Percentiles rank a stretch among this genome's conserved stretches.
These are phyloP conservation scores for Talaromyces sp. DNA, from an alignment of 2,329 filamentous ascomycete genomes.

Conservation along the genomic window DNA sequence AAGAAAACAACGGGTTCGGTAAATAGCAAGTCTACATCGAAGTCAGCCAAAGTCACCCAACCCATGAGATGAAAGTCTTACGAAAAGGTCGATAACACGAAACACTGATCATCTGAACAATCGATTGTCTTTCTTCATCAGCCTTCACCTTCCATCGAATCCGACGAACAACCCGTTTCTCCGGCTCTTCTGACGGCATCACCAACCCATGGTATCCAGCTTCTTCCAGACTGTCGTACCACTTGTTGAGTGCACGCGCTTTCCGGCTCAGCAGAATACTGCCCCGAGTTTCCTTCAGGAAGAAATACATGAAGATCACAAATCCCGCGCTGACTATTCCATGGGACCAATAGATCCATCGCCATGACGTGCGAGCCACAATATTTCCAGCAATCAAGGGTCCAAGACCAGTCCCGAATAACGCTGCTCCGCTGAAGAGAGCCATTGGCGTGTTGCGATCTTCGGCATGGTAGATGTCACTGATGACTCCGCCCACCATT, in stretches of 20 bases:
- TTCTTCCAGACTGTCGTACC: slow-evolving; percentile 70
- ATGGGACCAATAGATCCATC: slow-evolving; percentile 53
- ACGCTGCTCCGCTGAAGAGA: slow-evolving; percentile 72
- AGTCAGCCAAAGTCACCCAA: not conserved
- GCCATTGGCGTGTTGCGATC: slow-evolving; percentile 88
- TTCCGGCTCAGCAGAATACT: slow-evolving; percentile 75
- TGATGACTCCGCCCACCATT: slow-evolving; percentile 88
- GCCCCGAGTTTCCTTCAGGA: slow-evolving; percentile 79
- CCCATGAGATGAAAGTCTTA: slow-evolving; percentile 28
- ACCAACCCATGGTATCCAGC: slow-evolving; percentile 58
- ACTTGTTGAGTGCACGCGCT: slow-evolving; percentile 68
- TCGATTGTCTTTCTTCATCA: slow-evolving; percentile 69
- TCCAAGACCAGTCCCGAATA: slow-evolving; percentile 55
- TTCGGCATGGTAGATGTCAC: slow-evolving; percentile 75
- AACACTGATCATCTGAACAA: slow-evolving; percentile 66
- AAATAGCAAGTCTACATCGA: slow-evolving; percentile 49
- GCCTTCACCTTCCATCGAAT: slow-evolving; percentile 76
- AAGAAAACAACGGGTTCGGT: slow-evolving; percentile 62
- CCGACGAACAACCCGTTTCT: slow-evolving; percentile 43
- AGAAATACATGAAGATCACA: slow-evolving; percentile 60
- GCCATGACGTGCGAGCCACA: slow-evolving; percentile 25
- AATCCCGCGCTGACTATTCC: slow-evolving; percentile 64
- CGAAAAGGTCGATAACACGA: slow-evolving; percentile 75
- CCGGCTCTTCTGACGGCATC: slow-evolving; percentile 34
- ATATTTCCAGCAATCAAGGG: slow-evolving; percentile 28